A percentile compares a stretch with the other conserved stretches of the same genome.
phyloP scores from a whole-genome alignment of 176 grass and related monocot species.

The Neostapfia colusana region DNA sequence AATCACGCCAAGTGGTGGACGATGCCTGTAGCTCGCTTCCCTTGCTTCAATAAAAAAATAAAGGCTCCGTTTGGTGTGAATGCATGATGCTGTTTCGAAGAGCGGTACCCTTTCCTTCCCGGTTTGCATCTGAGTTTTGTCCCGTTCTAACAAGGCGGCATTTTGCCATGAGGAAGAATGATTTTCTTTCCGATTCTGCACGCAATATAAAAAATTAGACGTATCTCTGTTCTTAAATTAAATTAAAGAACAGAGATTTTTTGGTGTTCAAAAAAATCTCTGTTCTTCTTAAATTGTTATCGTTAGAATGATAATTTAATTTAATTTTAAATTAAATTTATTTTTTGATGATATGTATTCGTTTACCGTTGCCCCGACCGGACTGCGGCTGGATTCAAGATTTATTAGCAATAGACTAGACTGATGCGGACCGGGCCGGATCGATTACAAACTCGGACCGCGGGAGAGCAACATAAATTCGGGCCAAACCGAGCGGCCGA shows the following conservation, averaged over 20 bases:
- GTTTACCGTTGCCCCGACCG: no score
- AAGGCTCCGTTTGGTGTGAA: neutral
- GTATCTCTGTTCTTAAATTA: no score
- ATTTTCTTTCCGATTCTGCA: neutral
- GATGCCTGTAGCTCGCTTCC: neutral
- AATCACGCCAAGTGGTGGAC: conserved; percentile 15
- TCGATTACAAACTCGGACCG: neutral
- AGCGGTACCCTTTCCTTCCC: neutral
- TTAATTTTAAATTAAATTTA: no score
- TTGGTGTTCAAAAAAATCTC: no score
- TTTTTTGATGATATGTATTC: no score
- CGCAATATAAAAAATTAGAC: neutral
- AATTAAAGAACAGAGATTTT: no score
- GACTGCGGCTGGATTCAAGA: no score
- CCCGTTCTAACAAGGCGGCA: neutral
- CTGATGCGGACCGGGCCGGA: neutral
- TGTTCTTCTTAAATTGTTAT: no score
- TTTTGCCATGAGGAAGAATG: neutral
- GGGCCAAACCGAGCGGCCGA: neutral
- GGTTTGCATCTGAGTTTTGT: neutral
- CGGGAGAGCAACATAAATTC: neutral
- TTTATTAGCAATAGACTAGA: no score
- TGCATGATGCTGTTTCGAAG: neutral
- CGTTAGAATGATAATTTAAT: no score
- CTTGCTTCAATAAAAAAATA: conserved; percentile 23